These are phyloP conservation scores for Daucus carota DNA, from an alignment of 129 eudicot genomes.

Conservation along the genomic window DH1_v3.0 NC_030381.2:32856001-32856500, in stretches of 20 bases:
- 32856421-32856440: constrained; percentile 71
- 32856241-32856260: not conserved
- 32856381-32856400: constrained; percentile 90
- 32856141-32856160: constrained; percentile 85
- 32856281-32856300: constrained; percentile 11
- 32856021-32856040: constrained; percentile 99
- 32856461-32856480: not conserved
- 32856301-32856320: constrained; percentile 99
- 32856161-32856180: constrained; percentile 96
- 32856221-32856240: not conserved
- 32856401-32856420: constrained; percentile 68
- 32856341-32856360: constrained; percentile 91
- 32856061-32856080: constrained; percentile 84
- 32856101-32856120: constrained; percentile 87
- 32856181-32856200: constrained; percentile 9
- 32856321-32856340: constrained; percentile 94
- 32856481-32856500: not conserved
- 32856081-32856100: constrained; percentile 53
- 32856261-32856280: not conserved
- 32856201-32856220: not conserved
- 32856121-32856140: constrained; percentile 79
- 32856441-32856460: constrained; percentile 3
- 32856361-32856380: constrained; percentile 78
- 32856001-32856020: constrained; percentile 99
- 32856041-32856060: constrained; percentile 91